Base-by-base conservation (phyloP, 805 yeast species). In the Hanseniaspora nectarophila region DNA sequence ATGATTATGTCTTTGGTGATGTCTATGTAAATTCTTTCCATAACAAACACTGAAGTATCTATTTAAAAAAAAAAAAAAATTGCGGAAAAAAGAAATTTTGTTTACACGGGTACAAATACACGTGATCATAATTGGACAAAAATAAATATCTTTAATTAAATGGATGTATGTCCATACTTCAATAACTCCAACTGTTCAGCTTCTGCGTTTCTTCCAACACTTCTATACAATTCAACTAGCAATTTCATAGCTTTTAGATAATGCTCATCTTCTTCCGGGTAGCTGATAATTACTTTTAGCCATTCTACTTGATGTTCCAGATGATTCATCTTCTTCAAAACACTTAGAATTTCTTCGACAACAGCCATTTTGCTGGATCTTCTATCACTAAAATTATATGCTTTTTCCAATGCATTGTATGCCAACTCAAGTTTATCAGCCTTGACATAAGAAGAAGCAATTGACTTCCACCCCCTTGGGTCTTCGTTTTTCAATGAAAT, bases 381-480 rank as follows among this genome's bases (percentile, higher is more conserved):
- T 5, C n/a, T 24, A 2, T 43, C 34, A 20, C 43, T 44, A 16
- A 29, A 28, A 21, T 43, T 29, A 31, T 37, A 50, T 15, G 47
- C 34, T 18, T 29, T 43, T 5, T 18, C 39, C 24, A 88, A 75
- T 0, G 97, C 81, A 56, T 89, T 95, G 7, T 40, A 15, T 4
- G 45, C 46, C n/a, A 46, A 33, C 13, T 72, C 74, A 24, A 69
- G 67, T 55, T 85, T 82, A 23, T 77, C 78, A 34, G 88, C 73
- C 60, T 85, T 85, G 58, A 85, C 92, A 65, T 80, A 89, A 65
- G 97, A 87, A 59, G 82, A 81, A 0, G 89, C 97, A 40, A 90
- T 73, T 0, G 97, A 97, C 58, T 81, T 85, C 99, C 99, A 92
- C 86, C 90, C 88, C 58, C 98, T 71, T 60, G 83, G 81, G 62